Evolutionary conservation across 352 stramenopile species (phyloP), one percentile per base, ranked within the genome.

Genomic region (Phytophthora brassicae): DNA sequence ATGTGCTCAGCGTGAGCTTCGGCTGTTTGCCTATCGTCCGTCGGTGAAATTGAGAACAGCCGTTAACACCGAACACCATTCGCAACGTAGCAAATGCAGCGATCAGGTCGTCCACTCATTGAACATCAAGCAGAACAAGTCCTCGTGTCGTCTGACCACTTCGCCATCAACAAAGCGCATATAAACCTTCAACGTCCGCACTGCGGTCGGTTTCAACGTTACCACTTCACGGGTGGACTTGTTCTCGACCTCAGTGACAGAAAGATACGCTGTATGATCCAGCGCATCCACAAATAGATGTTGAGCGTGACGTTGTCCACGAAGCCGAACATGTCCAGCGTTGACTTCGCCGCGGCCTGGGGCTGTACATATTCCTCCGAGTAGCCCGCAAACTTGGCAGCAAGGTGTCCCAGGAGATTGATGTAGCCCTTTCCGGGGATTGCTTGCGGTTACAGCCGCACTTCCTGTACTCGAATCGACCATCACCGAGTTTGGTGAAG

Each of bases 51-150:
- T 3, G 48, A 4, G 20, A 55, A 19, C 11, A 56, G 48, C 20
- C 48, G 48, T 22, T 56, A 20, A 22, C 14, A 36, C 20, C 48
- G 35, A 19, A 42, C 35, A 22, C 8, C 35, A 44, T 8, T 11
- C 35, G 14, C 35, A 2, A 36, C 14, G 52, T 56, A 23, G 31
- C 11, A 50, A 60, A 56, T 48, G 50, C 29, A 72, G 22, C 39
- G 44, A 42, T 46, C 53, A 16, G 62, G 14, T 31, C 31, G 31
- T 38, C 31, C 31, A 38, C 13, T 12, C 31, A n/a, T 38, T 12
- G 31, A 38, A 67, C 13, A 67, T 64, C 5, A 72, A 38, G 19
- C 42, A 55, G 33, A 68, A 64, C 2, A 45, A 60, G 16, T 64
- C 13, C 31, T 35, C 41, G 64, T 46, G n/a, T 63, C 38, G 4